phyloP scores from a whole-genome alignment of 805 yeast genomes.

The Barnettozyma californica region DNA sequence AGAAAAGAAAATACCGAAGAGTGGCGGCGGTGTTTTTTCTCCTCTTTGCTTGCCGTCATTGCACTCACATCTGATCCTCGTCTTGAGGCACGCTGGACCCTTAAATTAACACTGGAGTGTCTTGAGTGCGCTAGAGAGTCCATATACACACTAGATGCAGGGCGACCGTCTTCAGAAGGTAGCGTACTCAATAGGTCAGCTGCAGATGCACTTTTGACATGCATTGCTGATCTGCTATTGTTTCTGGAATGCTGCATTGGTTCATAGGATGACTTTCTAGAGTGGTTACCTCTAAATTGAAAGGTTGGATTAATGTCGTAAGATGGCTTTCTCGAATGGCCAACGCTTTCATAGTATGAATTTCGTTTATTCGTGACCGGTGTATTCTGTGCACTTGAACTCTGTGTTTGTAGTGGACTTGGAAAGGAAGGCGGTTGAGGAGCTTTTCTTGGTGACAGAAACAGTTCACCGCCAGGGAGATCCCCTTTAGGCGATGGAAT shows the following conservation, averaged over 20 bases:
- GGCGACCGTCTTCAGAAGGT: conserved; percentile 27
- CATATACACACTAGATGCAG: conserved; percentile 49
- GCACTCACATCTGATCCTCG: conserved; percentile 38
- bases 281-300: conserved; percentile 4
- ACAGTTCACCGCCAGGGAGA: conserved; percentile 28
- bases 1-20: conserved; percentile 55
- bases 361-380: conserved; percentile 17
- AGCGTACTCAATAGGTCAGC: conserved; percentile 30
- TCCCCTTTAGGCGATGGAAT: conserved; percentile 20
- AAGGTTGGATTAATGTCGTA: not conserved
- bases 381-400: conserved; percentile 14
- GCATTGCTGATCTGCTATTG: conserved; percentile 1
- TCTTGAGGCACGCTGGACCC: conserved; percentile 33
- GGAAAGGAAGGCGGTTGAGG: conserved; percentile 60
- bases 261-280: conserved; percentile 13
- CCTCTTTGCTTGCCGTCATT: conserved; percentile 16
- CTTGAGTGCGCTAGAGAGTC: conserved; percentile 30
- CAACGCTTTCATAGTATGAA: conserved; percentile 22
- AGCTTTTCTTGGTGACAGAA: conserved; percentile 66
- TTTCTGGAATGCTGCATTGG: conserved; percentile 15
- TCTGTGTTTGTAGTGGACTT: conserved; percentile 29
- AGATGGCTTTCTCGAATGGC: conserved; percentile 26
- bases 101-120: conserved; percentile 28
- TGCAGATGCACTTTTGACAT: conserved; percentile 10
- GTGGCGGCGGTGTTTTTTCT: conserved; percentile 47